A percentile compares a stretch with the other conserved stretches of the same genome.
Evolutionary conservation across 1,284 basidiomycete genomes (phyloP).

Genomic region (Austroboletus niveus): DNA sequence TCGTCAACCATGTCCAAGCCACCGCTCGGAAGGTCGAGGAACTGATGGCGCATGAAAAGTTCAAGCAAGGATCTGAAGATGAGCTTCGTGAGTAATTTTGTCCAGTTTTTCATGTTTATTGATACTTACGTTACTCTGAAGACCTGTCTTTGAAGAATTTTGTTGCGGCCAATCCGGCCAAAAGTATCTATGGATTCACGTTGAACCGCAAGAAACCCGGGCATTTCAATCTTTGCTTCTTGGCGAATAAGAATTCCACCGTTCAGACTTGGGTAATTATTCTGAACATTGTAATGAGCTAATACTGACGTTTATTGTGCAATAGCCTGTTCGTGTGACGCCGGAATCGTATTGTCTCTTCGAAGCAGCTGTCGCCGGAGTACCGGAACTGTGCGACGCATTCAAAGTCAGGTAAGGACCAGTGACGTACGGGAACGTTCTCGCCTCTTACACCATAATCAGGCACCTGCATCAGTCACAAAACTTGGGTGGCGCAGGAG

Average conservation of each 20-base stretch:
- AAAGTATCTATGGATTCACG: constrained; percentile 95
- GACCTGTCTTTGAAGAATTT: constrained; percentile 90
- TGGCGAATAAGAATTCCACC: constrained; percentile 87
- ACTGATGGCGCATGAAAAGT: constrained; percentile 95
- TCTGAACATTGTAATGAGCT: background rate
- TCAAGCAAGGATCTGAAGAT: constrained; percentile 84
- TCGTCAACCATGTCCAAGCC: constrained; percentile 96
- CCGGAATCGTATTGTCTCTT: constrained; percentile 90
- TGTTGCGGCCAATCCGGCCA: constrained; percentile 89
- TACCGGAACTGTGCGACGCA: constrained; percentile 90
- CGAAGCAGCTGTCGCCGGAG: constrained; percentile 84
- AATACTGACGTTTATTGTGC: constrained; percentile 7
- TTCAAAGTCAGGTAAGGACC: constrained; percentile 85
- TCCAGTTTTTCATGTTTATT: background rate
- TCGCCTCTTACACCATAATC: constrained; percentile 14
- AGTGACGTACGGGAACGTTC: background rate
- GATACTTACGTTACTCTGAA: constrained; percentile 31
- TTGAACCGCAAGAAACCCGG: constrained; percentile 89
- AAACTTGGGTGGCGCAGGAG: constrained; percentile 62
- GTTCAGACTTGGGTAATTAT: constrained; percentile 84
- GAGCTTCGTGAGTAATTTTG: constrained; percentile 75
- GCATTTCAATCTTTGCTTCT: constrained; percentile 92
- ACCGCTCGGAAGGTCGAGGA: constrained; percentile 95
- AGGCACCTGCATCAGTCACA: constrained; percentile 82
- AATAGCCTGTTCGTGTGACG: constrained; percentile 81